Percentiles rank a stretch among this genome's conserved stretches.
Conservation (phyloP, 208 protist species). For the Lotmaria passim region DNA sequence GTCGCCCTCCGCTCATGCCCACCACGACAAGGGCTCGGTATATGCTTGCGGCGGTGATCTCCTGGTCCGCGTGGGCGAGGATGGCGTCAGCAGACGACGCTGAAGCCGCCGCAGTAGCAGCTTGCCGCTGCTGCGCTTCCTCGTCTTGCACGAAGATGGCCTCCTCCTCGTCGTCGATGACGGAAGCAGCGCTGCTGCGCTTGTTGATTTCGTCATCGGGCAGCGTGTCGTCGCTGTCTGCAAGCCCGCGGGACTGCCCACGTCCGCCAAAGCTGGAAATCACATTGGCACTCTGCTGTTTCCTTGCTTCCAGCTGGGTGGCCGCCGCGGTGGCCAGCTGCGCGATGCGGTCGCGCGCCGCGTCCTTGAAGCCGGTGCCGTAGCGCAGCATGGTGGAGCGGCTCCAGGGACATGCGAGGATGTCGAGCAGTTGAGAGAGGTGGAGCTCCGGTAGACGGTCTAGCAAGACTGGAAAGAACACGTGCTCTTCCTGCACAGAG, state of each 20-base stretch:
- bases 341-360: slow-evolving; percentile 72
- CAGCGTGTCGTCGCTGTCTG: neutral
- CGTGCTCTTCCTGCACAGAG: slow-evolving; percentile 64
- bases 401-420: slow-evolving; percentile 67
- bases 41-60: slow-evolving; percentile 53
- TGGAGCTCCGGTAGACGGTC: slow-evolving; percentile 58
- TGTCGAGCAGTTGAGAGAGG: slow-evolving; percentile 61
- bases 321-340: slow-evolving; percentile 49
- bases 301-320: slow-evolving; percentile 18
- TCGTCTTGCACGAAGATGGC: slow-evolving; percentile 23
- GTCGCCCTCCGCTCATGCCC: slow-evolving; percentile 69
- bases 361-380: slow-evolving; percentile 60
- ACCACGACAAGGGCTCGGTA: slow-evolving; percentile 66
- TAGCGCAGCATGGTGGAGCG: slow-evolving; percentile 77
- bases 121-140: slow-evolving; percentile 17
- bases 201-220: neutral
- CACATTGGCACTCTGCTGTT: neutral
- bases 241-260: neutral
- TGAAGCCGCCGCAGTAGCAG: neutral
- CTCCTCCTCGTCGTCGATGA: slow-evolving; percentile 11
- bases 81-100: slow-evolving; percentile 34
- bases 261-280: neutral
- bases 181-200: too few relatives aligned
- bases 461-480: slow-evolving; percentile 71
- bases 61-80: slow-evolving; percentile 39